Percentiles rank a stretch among this genome's conserved stretches.
These are phyloP conservation scores for Boletus pseudo-olivaceus DNA, from an alignment of 768 basidiomycete species.

Conservation along the genomic window DNA sequence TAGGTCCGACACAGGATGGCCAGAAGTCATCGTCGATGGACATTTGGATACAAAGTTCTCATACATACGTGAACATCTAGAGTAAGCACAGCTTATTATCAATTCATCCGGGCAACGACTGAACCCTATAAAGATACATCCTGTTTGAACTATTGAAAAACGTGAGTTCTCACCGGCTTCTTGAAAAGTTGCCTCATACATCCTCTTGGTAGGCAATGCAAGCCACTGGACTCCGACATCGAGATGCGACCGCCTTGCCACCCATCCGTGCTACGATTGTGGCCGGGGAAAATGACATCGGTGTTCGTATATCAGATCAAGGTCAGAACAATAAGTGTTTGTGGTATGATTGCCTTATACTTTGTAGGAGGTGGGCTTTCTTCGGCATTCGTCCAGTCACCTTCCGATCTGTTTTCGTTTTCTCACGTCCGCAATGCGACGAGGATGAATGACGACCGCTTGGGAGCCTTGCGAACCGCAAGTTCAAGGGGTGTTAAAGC, in stretches of 20 bases:
- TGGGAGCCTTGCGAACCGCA: constrained; percentile 64
- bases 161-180: constrained; percentile 40
- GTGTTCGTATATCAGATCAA: constrained; percentile 88
- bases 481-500: constrained; percentile 65
- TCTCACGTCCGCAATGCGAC: constrained; percentile 78
- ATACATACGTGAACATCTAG: constrained; percentile 84
- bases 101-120: neutral
- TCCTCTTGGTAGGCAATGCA: constrained; percentile 56
- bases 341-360: constrained; percentile 2
- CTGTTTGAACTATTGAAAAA: constrained; percentile 90
- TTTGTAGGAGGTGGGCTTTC: constrained; percentile 67
- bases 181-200: neutral
- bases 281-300: constrained; percentile 67
- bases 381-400: constrained; percentile 49
- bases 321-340: constrained; percentile 40
- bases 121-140: constrained; percentile 56
- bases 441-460: constrained; percentile 60
- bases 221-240: constrained; percentile 57
- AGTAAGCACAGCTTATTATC: constrained; percentile 43
- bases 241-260: constrained; percentile 43
- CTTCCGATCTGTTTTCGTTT: constrained; percentile 85
- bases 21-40: constrained; percentile 70
- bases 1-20: constrained; percentile 40
- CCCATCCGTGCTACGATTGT: constrained; percentile 73
- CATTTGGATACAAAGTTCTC: constrained; percentile 67